A percentile compares a stretch with the other conserved stretches of the same genome.
Evolutionary conservation across 148 eudicot genomes (phyloP).

Genomic region (Heliamphora exappendiculata): DNA sequence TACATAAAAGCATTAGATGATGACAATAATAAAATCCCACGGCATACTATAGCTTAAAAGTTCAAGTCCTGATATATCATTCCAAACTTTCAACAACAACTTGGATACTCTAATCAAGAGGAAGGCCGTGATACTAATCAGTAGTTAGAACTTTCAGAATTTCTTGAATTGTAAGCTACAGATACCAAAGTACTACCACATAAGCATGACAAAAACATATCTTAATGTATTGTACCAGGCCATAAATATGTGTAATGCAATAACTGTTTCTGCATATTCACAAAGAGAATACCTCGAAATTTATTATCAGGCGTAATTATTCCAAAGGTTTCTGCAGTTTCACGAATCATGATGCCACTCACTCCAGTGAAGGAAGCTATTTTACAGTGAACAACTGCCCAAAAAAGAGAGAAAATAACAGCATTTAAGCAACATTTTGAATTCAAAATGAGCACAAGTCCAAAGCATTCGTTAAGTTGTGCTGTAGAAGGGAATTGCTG

Average conservation of each 20-base stretch:
- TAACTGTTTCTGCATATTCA: not conserved
- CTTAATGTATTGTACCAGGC: not conserved
- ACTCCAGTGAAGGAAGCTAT: slow-evolving; percentile 39
- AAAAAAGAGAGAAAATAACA: slow-evolving; percentile 1
- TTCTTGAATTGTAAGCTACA: not conserved
- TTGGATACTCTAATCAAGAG: not conserved
- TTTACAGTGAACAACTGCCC: slow-evolving; percentile 59
- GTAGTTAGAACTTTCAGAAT: not conserved
- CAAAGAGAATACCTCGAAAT: slow-evolving; percentile 41
- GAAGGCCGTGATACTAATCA: not conserved
- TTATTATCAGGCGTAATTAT: slow-evolving; percentile 56
- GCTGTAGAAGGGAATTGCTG: not conserved
- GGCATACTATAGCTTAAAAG: not conserved
- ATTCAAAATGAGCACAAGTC: not conserved
- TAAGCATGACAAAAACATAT: not conserved
- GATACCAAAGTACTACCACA: not conserved
- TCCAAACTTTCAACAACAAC: not conserved
- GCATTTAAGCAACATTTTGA: not conserved
- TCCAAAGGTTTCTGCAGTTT: slow-evolving; percentile 79
- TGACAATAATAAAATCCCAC: not conserved
- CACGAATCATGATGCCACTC: slow-evolving; percentile 73
- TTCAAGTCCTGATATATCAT: not conserved
- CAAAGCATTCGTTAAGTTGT: not conserved
- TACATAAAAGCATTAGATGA: no score
- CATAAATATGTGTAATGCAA: not conserved